Conservation (phyloP, 202 grass and related monocot genomes). For the Schoenoplectus triqueter region DNA sequence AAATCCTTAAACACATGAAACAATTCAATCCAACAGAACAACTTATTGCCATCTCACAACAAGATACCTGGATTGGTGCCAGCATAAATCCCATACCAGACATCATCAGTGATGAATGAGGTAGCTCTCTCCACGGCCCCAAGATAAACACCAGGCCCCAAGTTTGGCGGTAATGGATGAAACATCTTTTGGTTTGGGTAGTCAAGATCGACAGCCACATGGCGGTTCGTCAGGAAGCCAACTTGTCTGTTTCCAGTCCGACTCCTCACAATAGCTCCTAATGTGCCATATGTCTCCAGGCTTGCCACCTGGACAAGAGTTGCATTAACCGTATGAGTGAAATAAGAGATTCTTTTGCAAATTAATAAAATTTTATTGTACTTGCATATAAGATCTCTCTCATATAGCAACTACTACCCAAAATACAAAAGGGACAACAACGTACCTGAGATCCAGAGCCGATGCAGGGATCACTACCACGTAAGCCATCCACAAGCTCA, state of each 20-base stretch:
- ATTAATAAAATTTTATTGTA: background rate
- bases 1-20: slow-evolving; percentile 6
- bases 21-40: slow-evolving; percentile 15
- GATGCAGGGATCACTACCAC: slow-evolving; percentile 73
- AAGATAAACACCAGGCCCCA: slow-evolving; percentile 85
- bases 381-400: background rate
- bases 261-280: slow-evolving; percentile 86
- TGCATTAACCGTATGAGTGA: background rate
- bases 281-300: slow-evolving; percentile 78
- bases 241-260: slow-evolving; percentile 78
- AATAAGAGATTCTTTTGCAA: background rate
- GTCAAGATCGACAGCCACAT: slow-evolving; percentile 82
- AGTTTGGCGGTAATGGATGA: slow-evolving; percentile 72
- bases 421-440: background rate
- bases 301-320: slow-evolving; percentile 66
- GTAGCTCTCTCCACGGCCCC: slow-evolving; percentile 84
- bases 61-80: slow-evolving; percentile 81
- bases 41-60: background rate
- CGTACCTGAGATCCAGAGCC: slow-evolving; percentile 84
- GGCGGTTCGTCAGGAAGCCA: slow-evolving; percentile 81
- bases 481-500: slow-evolving; percentile 72
- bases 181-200: slow-evolving; percentile 89
- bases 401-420: background rate
- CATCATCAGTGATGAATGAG: slow-evolving; percentile 88
- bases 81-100: slow-evolving; percentile 84